These are phyloP conservation scores for Penicillium sp. DNA, from an alignment of 2,329 filamentous ascomycete species.

Conservation along the genomic window DNA sequence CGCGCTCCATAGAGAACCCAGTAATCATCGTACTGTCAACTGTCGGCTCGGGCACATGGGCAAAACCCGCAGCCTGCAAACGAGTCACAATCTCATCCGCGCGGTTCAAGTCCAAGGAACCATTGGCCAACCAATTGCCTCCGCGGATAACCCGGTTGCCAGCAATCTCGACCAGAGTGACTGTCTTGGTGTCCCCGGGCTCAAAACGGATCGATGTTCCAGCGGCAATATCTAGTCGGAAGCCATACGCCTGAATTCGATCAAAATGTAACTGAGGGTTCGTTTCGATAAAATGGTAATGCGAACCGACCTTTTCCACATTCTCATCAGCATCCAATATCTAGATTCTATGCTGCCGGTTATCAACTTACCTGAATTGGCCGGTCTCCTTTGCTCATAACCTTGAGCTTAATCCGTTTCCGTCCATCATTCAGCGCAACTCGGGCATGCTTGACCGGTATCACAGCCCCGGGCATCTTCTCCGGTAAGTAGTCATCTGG, in stretches of 20 bases:
- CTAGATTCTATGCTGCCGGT: too few species aligned
- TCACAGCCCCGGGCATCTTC: constrained; percentile 72
- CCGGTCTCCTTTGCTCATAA: constrained; percentile 81
- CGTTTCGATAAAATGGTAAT: constrained; percentile 95
- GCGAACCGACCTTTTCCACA: constrained; percentile 65
- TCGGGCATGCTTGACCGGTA: constrained; percentile 60
- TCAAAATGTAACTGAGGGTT: constrained; percentile 89
- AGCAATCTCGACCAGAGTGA: constrained; percentile 81
- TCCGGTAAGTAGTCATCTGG: constrained; percentile 60
- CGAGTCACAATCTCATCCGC: constrained; percentile 60
- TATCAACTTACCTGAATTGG: constrained; percentile 66
- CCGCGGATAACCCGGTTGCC: constrained; percentile 74
- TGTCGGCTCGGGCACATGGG: constrained; percentile 64
- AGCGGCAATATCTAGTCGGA: constrained; percentile 79
- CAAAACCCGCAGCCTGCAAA: constrained; percentile 68
- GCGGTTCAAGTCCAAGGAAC: constrained; percentile 60
- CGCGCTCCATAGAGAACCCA: constrained; percentile 65
- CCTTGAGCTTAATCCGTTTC: constrained; percentile 64
- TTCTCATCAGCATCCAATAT: not conserved
- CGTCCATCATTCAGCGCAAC: constrained; percentile 69
- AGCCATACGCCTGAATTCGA: constrained; percentile 73
- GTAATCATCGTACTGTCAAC: constrained; percentile 53
- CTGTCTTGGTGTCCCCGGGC: constrained; percentile 85
- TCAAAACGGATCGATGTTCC: constrained; percentile 92
- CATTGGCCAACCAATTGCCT: constrained; percentile 73